Evolutionary conservation across 179 eudicot species (phyloP), one percentile per base, ranked within the genome.

Genomic region (Heliamphora pulchella): DNA sequence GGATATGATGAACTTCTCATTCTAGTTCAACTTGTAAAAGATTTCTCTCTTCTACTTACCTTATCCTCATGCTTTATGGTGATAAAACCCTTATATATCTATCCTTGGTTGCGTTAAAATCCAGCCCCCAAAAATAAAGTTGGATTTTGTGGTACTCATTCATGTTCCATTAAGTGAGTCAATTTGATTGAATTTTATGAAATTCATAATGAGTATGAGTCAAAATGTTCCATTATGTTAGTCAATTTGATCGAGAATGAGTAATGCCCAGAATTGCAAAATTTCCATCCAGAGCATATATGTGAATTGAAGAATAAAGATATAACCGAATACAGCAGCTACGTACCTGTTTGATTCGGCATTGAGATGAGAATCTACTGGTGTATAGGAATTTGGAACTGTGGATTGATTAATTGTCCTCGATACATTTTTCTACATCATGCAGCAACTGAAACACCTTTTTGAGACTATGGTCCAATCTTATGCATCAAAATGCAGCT

Each of bases 1-100:
- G 83, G 89, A 83, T 1, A 87, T 87, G 84, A 77, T 87, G 78
- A 87, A 81, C 76, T 83, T 87, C 59, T 82, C 86, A 0, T 87
- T 83, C 79, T 87, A 74, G 20, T 13, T 31, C 17, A 53, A 14
- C 48, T 2, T 22, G 77, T 55, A 63, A 74, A n/a, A 55, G 20
- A 74, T 20, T 2, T 4, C 22, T n/a, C 18, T 53, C 62, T 73
- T 73, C 76, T 53, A 73, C n/a, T 0, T 53, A 73, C 13, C 20
- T 51, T 73, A 4, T 47, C 14, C 39, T 44, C 46, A 71, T 47
- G 14, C 55, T 71, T 50, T 8, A 41, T 4, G 17, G 18, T 10
- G 71, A 5, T 3, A 13, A 39, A 14, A 67, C 8, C 18, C 13
- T 18, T 31, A 31, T 0, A 31, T 31, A 31, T 31, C 31, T 31